phyloP scores from a whole-genome alignment of 495 filamentous ascomycete genomes.

The Chaetomium tenue region DNA sequence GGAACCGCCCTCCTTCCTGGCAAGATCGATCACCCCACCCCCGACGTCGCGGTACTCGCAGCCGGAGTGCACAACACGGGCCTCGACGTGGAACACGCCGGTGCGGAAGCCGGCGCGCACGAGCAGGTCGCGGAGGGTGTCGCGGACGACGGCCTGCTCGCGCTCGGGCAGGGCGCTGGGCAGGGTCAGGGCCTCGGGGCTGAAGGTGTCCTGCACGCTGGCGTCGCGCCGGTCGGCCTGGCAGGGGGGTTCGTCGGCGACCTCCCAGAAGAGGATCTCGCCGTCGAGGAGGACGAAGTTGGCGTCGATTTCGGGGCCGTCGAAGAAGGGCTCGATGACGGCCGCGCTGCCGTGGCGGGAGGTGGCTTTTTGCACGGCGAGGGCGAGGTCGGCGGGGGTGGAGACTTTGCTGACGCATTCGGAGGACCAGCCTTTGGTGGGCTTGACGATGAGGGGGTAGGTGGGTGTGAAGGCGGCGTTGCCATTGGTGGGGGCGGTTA shows the following conservation, averaged over 20 bases:
- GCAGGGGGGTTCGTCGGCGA: slow-evolving; percentile 53
- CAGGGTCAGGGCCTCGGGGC: slow-evolving; percentile 41
- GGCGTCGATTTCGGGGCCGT: slow-evolving; percentile 54
- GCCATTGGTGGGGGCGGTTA: not conserved
- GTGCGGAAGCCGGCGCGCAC: slow-evolving; percentile 38
- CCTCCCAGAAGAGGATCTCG: slow-evolving; percentile 51
- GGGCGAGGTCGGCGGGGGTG: slow-evolving; percentile 24
- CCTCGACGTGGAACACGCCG: slow-evolving; percentile 36
- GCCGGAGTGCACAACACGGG: slow-evolving; percentile 37
- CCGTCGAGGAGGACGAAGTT: slow-evolving; percentile 53
- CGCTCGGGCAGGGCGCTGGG: slow-evolving; percentile 41
- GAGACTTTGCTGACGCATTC: slow-evolving; percentile 36
- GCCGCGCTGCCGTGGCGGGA: slow-evolving; percentile 31
- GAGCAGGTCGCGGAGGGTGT: slow-evolving; percentile 36
- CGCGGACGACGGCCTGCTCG: slow-evolving; percentile 35
- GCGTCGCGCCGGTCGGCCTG: slow-evolving; percentile 38
- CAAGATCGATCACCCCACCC: slow-evolving; percentile 21
- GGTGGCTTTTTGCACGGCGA: slow-evolving; percentile 32
- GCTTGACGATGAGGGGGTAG: slow-evolving; percentile 36
- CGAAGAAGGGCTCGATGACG: slow-evolving; percentile 37
- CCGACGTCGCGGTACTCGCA: slow-evolving; percentile 27
- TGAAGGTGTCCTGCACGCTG: slow-evolving; percentile 34
- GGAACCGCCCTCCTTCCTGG: not conserved
- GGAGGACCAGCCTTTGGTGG: slow-evolving; percentile 36
- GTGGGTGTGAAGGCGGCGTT: slow-evolving; percentile 20